Evolutionary conservation across 2,329 filamentous ascomycete species (phyloP), one percentile per base, ranked within the genome.

Genomic region (Apiospora arundinis): DNA sequence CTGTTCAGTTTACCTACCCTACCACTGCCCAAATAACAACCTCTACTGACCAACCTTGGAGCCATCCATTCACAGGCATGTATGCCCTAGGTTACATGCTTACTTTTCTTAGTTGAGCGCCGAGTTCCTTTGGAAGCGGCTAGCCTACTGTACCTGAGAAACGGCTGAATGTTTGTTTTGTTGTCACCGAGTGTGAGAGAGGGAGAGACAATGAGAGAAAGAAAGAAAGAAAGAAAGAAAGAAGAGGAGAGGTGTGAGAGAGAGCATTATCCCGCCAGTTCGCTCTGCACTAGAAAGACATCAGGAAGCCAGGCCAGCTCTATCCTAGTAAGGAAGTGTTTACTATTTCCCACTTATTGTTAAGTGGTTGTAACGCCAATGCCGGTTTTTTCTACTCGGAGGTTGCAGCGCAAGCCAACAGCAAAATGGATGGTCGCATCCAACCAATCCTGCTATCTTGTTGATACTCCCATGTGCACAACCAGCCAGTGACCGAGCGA

Each of bases 271-370:
- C 56, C 56, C 28, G 49, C 49, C 21, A 56, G 25, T 32, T 32
- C 32, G 32, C 6, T 56, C 49, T 56, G 25, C 49, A 18, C 49
- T 32, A 56, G 25, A 32, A 56, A 32, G 49, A 32, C 25, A 49
- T 21, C 32, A 32, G 45, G 45, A 56, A 9, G 28, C 56, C 8
- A 21, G 32, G 56, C 32, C 28, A 63, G 56, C 56, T 63, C 32
- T 60, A 37, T 60, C 32, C 56, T 40, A 40, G 56, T 63, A 63
- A 63, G 28, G 28, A n/a, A 40, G 56, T 63, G 12, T 63, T 63
- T 18, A 32, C 56, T 23, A 63, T 63, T 63, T 63, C 56, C 56
- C 56, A 63, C 56, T 63, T 63, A n/a, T 60, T 60, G 52, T n/a
- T n/a, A 21, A n/a, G 56, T 63, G 28, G 56, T 63, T 63, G 56